These are phyloP conservation scores for Cryptococcus maquisensis DNA, from an alignment of 1,284 basidiomycete species.

Conservation along the genomic window DNA sequence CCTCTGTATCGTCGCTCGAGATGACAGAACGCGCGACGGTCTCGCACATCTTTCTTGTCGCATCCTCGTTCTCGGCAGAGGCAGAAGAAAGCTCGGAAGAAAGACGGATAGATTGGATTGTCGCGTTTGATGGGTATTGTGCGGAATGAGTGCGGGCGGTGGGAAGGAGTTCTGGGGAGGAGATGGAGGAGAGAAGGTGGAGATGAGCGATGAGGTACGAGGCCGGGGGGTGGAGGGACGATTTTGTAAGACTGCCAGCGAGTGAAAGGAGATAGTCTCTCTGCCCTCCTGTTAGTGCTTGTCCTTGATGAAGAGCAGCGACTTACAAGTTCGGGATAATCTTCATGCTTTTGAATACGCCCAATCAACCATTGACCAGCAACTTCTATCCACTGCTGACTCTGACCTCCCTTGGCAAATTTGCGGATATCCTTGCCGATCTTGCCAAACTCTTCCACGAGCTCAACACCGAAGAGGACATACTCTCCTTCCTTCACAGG, in stretches of 20 bases:
- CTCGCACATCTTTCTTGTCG: slow-evolving; percentile 18
- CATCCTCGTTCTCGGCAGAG: not conserved
- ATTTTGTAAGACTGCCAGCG: slow-evolving; percentile 30
- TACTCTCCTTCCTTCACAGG: slow-evolving; percentile 10
- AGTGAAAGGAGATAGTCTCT: slow-evolving; percentile 34
- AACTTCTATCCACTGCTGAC: slow-evolving; percentile 26
- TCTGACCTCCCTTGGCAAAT: slow-evolving; percentile 17
- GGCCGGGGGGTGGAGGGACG: slow-evolving; percentile 28
- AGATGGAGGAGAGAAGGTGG: slow-evolving; percentile 6
- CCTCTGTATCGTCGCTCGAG: slow-evolving; percentile 11
- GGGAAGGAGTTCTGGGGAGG: slow-evolving; percentile 2
- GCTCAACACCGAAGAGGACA: slow-evolving; percentile 23
- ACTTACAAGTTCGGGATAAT: slow-evolving; percentile 36
- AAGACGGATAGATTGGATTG: slow-evolving; percentile 27
- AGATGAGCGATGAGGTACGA: slow-evolving; percentile 37
- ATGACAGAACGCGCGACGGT: slow-evolving; percentile 16
- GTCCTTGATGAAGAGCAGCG: not conserved
- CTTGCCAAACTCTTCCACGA: slow-evolving; percentile 38
- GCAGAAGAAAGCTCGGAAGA: slow-evolving; percentile 14
- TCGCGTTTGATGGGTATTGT: slow-evolving; percentile 26
- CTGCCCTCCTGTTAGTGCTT: slow-evolving; percentile 4
- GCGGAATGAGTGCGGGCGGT: slow-evolving; percentile 24
- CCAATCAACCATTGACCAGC: slow-evolving; percentile 39
- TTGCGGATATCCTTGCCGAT: slow-evolving; percentile 39
- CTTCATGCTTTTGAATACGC: slow-evolving; percentile 19